Evolutionary conservation across 257 asterid species (phyloP).

Genomic region (Nicotiana tomentosiformis): DNA sequence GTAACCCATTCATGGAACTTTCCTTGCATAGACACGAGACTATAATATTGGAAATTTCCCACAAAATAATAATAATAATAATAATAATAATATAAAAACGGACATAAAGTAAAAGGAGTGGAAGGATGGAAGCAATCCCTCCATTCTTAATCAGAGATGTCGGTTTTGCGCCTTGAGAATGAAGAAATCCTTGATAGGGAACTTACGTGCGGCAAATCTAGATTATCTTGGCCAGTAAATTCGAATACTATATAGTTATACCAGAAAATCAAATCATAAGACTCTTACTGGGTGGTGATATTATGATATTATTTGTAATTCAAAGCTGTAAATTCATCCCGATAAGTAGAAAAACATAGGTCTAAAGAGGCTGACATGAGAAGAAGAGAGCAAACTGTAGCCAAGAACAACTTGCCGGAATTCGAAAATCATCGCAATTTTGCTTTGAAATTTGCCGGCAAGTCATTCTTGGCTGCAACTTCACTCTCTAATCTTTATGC

Average conservation of each 20-base stretch:
- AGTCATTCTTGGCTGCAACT: constrained; percentile 61
- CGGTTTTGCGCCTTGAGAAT: no score
- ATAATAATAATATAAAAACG: no score
- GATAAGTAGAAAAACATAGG: not conserved
- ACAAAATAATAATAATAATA: no score
- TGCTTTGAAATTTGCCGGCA: constrained; percentile 28
- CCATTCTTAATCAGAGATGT: no score
- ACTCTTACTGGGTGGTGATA: not conserved
- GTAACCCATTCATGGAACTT: not conserved
- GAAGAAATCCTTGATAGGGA: no score
- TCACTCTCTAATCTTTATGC: constrained; percentile 35
- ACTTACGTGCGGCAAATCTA: no score
- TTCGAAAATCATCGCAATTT: not conserved
- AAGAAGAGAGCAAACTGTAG: constrained; percentile 36
- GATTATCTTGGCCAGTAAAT: no score
- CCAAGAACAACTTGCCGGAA: constrained; percentile 39
- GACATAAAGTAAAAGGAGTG: no score
- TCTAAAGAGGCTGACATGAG: constrained; percentile 28
- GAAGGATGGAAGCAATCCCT: no score
- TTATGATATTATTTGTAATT: not conserved
- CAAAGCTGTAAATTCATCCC: not conserved
- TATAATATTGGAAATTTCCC: no score
- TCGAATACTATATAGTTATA: no score
- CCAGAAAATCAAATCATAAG: not conserved
- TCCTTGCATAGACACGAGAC: not conserved